Evolutionary conservation across 2,329 filamentous ascomycete species (phyloP).

Genomic region (Diaporthe amygdali): DNA sequence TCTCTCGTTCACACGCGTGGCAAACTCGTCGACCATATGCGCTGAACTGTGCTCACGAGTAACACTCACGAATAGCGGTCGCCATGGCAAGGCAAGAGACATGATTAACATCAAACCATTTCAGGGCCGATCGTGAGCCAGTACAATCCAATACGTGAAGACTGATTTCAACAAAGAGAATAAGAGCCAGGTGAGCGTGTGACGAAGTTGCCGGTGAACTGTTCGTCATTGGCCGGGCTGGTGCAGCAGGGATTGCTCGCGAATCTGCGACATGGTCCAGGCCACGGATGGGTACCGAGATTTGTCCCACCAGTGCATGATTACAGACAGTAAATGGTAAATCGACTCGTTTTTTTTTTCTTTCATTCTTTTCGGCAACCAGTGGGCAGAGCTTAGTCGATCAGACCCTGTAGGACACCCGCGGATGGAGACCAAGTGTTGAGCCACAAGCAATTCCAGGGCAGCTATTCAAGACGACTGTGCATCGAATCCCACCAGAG

Average conservation of each 20-base stretch:
- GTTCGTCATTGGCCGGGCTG: slow-evolving; percentile 10
- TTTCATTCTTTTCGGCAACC: neutral
- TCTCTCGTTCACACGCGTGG: neutral
- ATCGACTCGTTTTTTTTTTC: too few relatives aligned
- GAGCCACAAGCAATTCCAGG: neutral
- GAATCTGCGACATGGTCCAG: slow-evolving; percentile 26
- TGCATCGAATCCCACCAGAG: neutral
- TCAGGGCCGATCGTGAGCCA: neutral
- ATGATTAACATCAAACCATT: neutral
- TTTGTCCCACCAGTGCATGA: slow-evolving; percentile 22
- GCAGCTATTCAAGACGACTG: neutral
- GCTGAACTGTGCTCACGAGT: neutral
- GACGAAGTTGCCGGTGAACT: neutral
- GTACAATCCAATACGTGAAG: neutral
- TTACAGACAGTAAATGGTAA: neutral
- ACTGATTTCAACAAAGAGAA: neutral
- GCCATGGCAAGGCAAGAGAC: too few relatives aligned
- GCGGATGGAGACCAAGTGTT: neutral
- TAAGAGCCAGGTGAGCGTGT: neutral
- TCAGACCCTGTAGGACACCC: neutral
- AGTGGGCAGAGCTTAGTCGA: neutral
- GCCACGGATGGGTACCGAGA: slow-evolving; percentile 26
- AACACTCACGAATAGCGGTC: neutral
- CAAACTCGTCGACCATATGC: neutral
- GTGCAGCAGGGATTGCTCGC: slow-evolving; percentile 24